These are phyloP conservation scores for Leptographium radiaticola DNA, from an alignment of 2,329 filamentous ascomycete species.

Conservation along the genomic window DNA sequence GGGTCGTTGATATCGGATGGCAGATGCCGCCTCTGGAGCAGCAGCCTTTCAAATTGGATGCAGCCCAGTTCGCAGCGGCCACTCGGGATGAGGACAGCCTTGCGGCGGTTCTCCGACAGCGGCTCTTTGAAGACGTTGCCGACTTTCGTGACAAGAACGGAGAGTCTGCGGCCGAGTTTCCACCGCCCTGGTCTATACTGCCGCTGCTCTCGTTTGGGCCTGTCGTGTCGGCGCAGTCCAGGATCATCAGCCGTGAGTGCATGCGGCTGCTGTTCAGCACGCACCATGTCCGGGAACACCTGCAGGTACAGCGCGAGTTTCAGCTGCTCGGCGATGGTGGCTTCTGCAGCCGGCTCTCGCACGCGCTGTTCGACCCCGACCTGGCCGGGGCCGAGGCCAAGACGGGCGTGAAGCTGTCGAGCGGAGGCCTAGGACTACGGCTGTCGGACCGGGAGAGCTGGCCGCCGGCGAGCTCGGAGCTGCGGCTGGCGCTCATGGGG, in stretches of 20 bases:
- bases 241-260: slow-evolving; percentile 63
- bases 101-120: slow-evolving; percentile 24
- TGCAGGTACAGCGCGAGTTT: slow-evolving; percentile 64
- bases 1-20: neutral
- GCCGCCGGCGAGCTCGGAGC: slow-evolving; percentile 88
- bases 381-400: slow-evolving; percentile 66
- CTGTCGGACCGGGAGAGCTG: slow-evolving; percentile 70
- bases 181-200: slow-evolving; percentile 44
- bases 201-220: slow-evolving; percentile 66
- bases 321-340: slow-evolving; percentile 75
- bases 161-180: slow-evolving; percentile 18
- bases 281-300: slow-evolving; percentile 58
- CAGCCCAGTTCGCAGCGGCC: slow-evolving; percentile 31
- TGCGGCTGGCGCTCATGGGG: slow-evolving; percentile 80
- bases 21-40: slow-evolving; percentile 15
- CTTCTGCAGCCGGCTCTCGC: slow-evolving; percentile 67
- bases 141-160: neutral
- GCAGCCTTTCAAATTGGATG: slow-evolving; percentile 35
- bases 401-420: slow-evolving; percentile 50
- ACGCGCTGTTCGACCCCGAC: slow-evolving; percentile 75
- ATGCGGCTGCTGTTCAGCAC: slow-evolving; percentile 62
- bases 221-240: slow-evolving; percentile 59
- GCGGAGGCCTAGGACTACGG: slow-evolving; percentile 69
- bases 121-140: slow-evolving; percentile 19
- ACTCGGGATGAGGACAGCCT: slow-evolving; percentile 27